These are phyloP conservation scores for Tulasnella sp. DNA, from an alignment of 768 basidiomycete species.

Conservation along the genomic window DNA sequence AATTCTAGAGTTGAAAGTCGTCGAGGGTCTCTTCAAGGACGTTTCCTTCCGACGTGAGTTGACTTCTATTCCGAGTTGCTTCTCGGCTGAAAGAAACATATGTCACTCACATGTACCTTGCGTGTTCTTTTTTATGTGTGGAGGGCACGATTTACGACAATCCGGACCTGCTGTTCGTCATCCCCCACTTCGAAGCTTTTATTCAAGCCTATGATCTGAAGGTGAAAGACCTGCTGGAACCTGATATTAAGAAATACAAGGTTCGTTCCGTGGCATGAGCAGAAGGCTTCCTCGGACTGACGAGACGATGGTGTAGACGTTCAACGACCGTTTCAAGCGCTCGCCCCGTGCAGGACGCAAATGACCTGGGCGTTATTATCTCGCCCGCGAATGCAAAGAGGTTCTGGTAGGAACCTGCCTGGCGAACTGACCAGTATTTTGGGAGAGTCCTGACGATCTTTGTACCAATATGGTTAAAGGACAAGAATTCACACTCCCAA, in stretches of 20 bases:
- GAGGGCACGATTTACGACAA: slow-evolving; percentile 21
- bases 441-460: not conserved
- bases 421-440: too few relatives aligned
- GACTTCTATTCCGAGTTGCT: not conserved
- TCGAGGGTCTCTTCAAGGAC: slow-evolving; percentile 46
- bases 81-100: too few relatives aligned
- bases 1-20: slow-evolving; percentile 40
- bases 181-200: slow-evolving; percentile 31
- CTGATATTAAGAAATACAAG: slow-evolving; percentile 53
- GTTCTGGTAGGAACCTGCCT: slow-evolving; percentile 48
- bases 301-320: slow-evolving; percentile 32
- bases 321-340: slow-evolving; percentile 75
- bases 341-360: slow-evolving; percentile 51
- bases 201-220: slow-evolving; percentile 48
- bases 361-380: slow-evolving; percentile 47
- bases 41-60: slow-evolving; percentile 44
- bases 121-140: not conserved
- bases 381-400: slow-evolving; percentile 58
- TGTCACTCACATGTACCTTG: too few relatives aligned
- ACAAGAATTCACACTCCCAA: slow-evolving; percentile 54
- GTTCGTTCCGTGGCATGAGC: not conserved
- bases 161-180: slow-evolving; percentile 21
- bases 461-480: slow-evolving; percentile 52
- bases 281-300: not conserved
- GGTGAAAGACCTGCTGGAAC: slow-evolving; percentile 51